phyloP scores from a whole-genome alignment of 2,329 filamentous ascomycete species.

The Ceratocystis colombiana region DNA sequence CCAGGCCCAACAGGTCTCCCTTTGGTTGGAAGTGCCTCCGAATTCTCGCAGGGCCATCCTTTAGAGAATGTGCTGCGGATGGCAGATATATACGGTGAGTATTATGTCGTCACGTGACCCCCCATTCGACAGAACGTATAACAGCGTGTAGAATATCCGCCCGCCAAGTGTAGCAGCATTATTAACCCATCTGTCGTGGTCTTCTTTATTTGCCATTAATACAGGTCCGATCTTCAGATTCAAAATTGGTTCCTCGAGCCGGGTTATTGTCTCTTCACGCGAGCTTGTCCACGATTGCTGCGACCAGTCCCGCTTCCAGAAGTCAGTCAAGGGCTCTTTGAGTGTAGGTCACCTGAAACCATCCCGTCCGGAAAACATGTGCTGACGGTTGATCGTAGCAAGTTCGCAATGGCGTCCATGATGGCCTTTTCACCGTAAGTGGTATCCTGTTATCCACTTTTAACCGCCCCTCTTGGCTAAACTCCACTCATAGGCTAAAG shows the following conservation, averaged over 20 bases:
- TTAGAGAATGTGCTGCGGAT: slow-evolving; percentile 46
- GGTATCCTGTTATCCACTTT: background rate
- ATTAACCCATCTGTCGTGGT: background rate
- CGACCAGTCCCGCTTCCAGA: slow-evolving; percentile 56
- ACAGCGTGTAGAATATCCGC: background rate
- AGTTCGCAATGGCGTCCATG: slow-evolving; percentile 50
- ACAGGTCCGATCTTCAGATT: slow-evolving; percentile 53
- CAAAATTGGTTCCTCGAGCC: slow-evolving; percentile 38
- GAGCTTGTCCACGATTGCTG: slow-evolving; percentile 53
- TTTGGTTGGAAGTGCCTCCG: slow-evolving; percentile 54
- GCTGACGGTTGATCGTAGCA: slow-evolving; percentile 31
- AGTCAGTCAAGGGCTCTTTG: slow-evolving; percentile 43
- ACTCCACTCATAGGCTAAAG: slow-evolving; percentile 31
- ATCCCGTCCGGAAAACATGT: background rate
- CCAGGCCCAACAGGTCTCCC: slow-evolving; percentile 55
- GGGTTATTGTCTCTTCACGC: slow-evolving; percentile 44
- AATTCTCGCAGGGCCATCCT: slow-evolving; percentile 51
- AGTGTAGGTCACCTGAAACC: slow-evolving; percentile 29
- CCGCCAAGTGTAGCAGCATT: background rate
- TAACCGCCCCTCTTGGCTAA: slow-evolving; percentile 29
- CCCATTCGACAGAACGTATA: background rate
- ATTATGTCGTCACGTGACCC: background rate
- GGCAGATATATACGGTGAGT: slow-evolving; percentile 54
- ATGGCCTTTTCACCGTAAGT: slow-evolving; percentile 56
- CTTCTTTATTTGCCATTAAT: background rate